Conservation (phyloP, 805 yeast species). For the Candida ficus region DNA sequence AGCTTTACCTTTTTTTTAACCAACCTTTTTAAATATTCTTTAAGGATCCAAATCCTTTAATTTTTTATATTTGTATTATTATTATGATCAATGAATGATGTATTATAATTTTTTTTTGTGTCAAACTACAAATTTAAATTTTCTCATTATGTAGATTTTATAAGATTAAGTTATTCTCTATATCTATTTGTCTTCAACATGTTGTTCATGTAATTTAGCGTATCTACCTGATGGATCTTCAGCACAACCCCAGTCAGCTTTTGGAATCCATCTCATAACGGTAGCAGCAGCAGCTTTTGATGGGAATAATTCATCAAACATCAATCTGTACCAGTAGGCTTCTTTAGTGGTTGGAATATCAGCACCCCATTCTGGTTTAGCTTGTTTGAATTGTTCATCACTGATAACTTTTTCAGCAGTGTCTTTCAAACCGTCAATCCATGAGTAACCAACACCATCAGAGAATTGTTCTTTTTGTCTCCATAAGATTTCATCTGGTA, state of each 20-base stretch:
- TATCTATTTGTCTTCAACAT: constrained; percentile 33
- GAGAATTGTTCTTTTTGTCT: constrained; percentile 99
- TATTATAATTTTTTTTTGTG: too few species aligned
- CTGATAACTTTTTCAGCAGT: constrained; percentile 81
- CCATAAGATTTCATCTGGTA: constrained; percentile 96
- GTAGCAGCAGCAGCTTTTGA: constrained; percentile 90
- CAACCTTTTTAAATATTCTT: too few species aligned
- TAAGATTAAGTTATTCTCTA: not conserved
- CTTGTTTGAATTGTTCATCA: constrained; percentile 86
- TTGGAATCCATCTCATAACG: constrained; percentile 99
- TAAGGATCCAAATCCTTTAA: too few species aligned
- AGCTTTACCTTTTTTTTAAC: too few species aligned
- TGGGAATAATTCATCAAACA: constrained; percentile 91
- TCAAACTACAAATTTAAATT: too few species aligned
- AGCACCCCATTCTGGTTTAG: constrained; percentile 93
- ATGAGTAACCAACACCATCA: constrained; percentile 98
- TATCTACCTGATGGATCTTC: constrained; percentile 98
- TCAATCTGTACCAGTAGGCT: constrained; percentile 98
- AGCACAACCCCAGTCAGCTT: constrained; percentile 99
- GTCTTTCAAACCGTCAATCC: constrained; percentile 98
- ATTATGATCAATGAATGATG: too few species aligned
- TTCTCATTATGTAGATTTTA: not conserved
- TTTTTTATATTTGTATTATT: too few species aligned
- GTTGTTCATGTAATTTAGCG: constrained; percentile 82
- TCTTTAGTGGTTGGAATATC: constrained; percentile 97